Conservation (phyloP, 306 rosid genomes). For the Cicer yamashitae region DNA sequence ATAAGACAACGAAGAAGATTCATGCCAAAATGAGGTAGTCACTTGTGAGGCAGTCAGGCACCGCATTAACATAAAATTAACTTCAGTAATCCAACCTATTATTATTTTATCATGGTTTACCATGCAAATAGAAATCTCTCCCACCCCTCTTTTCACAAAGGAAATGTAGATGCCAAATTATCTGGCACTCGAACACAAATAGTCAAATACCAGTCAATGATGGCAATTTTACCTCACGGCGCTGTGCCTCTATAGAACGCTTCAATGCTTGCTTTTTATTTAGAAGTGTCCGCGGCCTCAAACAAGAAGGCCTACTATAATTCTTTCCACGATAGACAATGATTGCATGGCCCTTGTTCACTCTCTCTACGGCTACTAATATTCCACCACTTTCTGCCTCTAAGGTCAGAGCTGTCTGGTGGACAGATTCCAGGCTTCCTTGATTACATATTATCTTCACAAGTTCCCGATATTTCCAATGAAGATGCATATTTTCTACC, state of each 20-base stretch:
- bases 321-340: conserved; percentile 94
- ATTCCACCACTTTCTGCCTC: conserved; percentile 97
- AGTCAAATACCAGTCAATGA: conserved; percentile 23
- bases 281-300: conserved; percentile 86
- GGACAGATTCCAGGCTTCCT: conserved; percentile 57
- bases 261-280: conserved; percentile 76
- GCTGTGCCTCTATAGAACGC: conserved; percentile 85
- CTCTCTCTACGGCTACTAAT: conserved; percentile 82
- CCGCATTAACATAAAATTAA: conserved; percentile 30
- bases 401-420: conserved; percentile 70
- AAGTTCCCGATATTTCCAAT: conserved; percentile 98
- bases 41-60: conserved; percentile 28
- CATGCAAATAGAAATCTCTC: conserved; percentile 22
- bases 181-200: conserved; percentile 10
- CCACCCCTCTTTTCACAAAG: conserved; percentile 24
- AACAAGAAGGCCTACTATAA: conserved; percentile 74
- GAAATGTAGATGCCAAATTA: conserved; percentile 39
- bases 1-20: conserved; percentile 21
- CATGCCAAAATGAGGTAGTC: conserved; percentile 34
- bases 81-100: conserved; percentile 21
- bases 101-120: conserved; percentile 19
- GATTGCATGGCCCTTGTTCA: conserved; percentile 78
- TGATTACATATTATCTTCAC: conserved; percentile 74
- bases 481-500: conserved; percentile 97
- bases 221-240: conserved; percentile 66